Evolutionary conservation across 768 basidiomycete genomes (phyloP), one percentile per base, ranked within the genome.

Genomic region (Serendipita sp.): DNA sequence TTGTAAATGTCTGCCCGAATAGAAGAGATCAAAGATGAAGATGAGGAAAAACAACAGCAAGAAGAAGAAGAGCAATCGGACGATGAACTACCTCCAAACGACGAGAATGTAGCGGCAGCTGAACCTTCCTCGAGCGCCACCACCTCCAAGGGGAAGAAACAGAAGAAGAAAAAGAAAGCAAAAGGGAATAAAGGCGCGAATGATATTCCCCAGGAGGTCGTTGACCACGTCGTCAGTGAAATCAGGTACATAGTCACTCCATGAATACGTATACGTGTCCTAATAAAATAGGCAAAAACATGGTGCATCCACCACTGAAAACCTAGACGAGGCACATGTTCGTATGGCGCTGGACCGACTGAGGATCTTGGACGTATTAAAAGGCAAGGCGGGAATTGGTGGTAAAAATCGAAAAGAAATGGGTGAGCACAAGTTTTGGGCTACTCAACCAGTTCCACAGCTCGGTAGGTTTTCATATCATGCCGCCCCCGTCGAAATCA

Each of bases 401-500:
- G 90, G 87, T 10, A 79, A 81, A 68, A 86, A 85, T 69, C 84
- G 81, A 69, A 90, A 91, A 75, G 82, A 87, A 67, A 81, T 87
- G 71, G 91, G 89, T 52, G 86, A 87, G 71, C 91, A 96, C 71
- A 95, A 94, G 93, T 99, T 99, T 75, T 98, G 96, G 96, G 83
- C 78, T 37, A 98, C 95, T 3, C 96, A 99, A 73, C 96, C 96
- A 2, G 96, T 99, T 4, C 88, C 91, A n/a, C 91, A 93, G 70
- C 74, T 83, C 64, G 88, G 88, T 84, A 70, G 50, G 67, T 69
- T 16, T 15, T 48, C 34, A 48, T 63, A 11, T 13, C n/a, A 48
- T 18, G 33, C 8, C 29, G 8, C 15, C 60, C 43, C 63, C 66
- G 16, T 64, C 67, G 23, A 64, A 66, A 8, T 50, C 3, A 40